Percentiles rank a stretch among this genome's conserved stretches.
Conservation (phyloP, 1,139 yeast species). For the Saccharomyces uvarum region DNA sequence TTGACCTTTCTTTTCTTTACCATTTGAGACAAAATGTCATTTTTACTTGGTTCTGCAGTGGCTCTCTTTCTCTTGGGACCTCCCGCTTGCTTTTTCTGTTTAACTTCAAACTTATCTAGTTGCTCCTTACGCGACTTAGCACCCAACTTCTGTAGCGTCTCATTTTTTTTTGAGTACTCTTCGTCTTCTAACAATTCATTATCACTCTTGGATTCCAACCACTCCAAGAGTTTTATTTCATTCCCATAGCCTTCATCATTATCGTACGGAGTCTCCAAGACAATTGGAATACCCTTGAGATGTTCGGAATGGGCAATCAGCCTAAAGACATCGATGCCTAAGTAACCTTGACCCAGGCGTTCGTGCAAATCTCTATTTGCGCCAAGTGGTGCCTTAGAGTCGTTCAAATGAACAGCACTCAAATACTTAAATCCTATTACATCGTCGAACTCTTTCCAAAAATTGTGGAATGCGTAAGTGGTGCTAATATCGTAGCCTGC, state of each 20-base stretch:
- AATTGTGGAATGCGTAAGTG: conserved; percentile 47
- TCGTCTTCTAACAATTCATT: conserved; percentile 48
- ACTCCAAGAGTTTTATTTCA: conserved; percentile 56
- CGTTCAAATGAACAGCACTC: conserved; percentile 79
- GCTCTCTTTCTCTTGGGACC: conserved; percentile 11
- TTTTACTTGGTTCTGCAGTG: background rate
- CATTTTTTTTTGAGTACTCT: conserved; percentile 45
- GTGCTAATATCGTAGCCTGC: conserved; percentile 87
- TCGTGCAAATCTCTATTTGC: conserved; percentile 91
- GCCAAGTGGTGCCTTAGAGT: conserved; percentile 87
- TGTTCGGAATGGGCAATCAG: conserved; percentile 58
- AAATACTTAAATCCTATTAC: conserved; percentile 69
- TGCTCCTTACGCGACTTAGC: conserved; percentile 48
- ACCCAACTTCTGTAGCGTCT: conserved; percentile 48
- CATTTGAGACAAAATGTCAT: conserved; percentile 11
- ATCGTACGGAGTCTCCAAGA: conserved; percentile 83
- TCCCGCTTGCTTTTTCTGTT: conserved; percentile 20
- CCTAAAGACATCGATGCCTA: conserved; percentile 80
- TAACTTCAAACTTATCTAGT: conserved; percentile 33
- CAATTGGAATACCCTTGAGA: conserved; percentile 61
- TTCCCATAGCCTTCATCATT: conserved; percentile 64
- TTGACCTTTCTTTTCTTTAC: conserved; percentile 6
- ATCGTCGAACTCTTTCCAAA: conserved; percentile 69
- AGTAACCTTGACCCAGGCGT: conserved; percentile 77
- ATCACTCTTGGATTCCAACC: conserved; percentile 43